phyloP scores from a whole-genome alignment of 768 basidiomycete species.

The Calvatia gigantea region DNA sequence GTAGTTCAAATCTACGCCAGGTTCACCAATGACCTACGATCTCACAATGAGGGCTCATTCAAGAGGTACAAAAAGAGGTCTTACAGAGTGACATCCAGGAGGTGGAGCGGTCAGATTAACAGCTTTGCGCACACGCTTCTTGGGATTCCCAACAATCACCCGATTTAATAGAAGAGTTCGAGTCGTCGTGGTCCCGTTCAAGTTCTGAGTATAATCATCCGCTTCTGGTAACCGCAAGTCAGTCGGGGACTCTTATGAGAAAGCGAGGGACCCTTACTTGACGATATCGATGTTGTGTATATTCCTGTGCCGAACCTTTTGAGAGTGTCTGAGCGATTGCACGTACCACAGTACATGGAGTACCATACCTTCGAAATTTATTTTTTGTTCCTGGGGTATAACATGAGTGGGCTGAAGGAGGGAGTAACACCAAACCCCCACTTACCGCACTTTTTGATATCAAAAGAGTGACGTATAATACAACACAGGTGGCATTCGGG shows the following conservation, averaged over 20 bases:
- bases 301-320: conserved; percentile 71
- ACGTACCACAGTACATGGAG: too few relatives aligned
- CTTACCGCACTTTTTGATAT: conserved; percentile 56
- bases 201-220: conserved; percentile 55
- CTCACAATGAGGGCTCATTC: not conserved
- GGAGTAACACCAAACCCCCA: not conserved
- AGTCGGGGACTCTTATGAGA: not conserved
- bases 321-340: not conserved
- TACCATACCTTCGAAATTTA: conserved; percentile 36
- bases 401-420: conserved; percentile 1
- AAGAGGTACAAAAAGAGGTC: conserved; percentile 8
- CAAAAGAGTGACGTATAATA: conserved; percentile 57
- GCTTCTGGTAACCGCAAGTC: conserved; percentile 45
- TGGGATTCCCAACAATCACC: conserved; percentile 61
- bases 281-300: conserved; percentile 63
- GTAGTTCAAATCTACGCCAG: conserved; percentile 64
- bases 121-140: conserved; percentile 46
- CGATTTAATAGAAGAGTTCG: conserved; percentile 56
- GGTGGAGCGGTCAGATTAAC: conserved; percentile 48
- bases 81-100: conserved; percentile 57
- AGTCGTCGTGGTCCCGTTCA: conserved; percentile 34
- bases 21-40: conserved; percentile 53
- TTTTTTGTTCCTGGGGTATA: conserved; percentile 44
- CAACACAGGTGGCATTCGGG: conserved; percentile 52
- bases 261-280: conserved; percentile 39